Base-by-base conservation (phyloP, 1,139 yeast species). In the Yamadazyma jaroonii region DNA sequence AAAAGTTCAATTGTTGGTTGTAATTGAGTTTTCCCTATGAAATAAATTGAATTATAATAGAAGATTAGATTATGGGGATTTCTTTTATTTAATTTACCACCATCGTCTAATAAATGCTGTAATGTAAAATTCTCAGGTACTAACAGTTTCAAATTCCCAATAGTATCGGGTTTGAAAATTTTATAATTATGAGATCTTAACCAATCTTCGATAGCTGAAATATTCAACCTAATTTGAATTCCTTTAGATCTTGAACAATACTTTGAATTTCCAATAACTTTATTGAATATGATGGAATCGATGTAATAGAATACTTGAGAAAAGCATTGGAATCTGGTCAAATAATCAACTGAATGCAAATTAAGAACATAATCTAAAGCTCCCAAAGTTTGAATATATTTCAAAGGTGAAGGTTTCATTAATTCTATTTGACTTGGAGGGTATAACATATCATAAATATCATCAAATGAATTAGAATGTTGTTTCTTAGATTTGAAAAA, bases 131-230 rank as follows among this genome's bases (percentile, higher is more conserved):
- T 39, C 2, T 46, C 40, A 9, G 44, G 45, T 25, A 56, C 36
- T 15, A 65, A 48, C 54, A 61, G 36, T 48, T 57, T 35, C 20
- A 59, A 26, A 39, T 57, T 49, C 45, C 64, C 77, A 48, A 53
- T 42, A 20, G 15, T 40, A 35, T 66, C 74, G 1, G 73, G 72
- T 29, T 64, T 73, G 55, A 61, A 67, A 12, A 79, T 84, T 45
- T 72, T 70, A 53, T 71, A 72, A 58, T 87, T 84, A 54, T 87
- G 92, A 3, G 84, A 73, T 43, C 95, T 74, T 25, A 92, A 74
- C 98, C 98, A 92, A 54, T 92, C 97, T 58, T 92, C 97, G 35
- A 92, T 64, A 3, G 86, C 77, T 0, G 96, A 88, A 8, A 92
- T 58, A 52, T 92, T 92, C 43, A 92, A 73, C 38, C 97, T 71